Conservation (phyloP, 2,329 filamentous ascomycete species). For the Scolecobasidium constrictum region DNA sequence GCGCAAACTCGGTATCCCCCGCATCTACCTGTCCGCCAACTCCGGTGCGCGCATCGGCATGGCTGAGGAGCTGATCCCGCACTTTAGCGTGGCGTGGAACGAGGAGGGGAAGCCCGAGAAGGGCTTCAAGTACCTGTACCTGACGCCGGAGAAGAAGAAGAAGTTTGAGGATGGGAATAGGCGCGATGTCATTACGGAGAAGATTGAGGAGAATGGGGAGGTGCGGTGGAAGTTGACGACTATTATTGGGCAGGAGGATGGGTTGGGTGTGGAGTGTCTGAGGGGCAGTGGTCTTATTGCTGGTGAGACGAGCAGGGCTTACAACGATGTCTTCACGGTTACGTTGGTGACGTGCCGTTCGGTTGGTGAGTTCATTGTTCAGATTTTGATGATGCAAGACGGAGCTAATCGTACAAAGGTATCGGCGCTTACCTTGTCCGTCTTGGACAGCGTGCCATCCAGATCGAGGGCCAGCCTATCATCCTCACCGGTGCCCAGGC, state of each 20-base stretch:
- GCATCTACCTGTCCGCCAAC: constrained; percentile 97
- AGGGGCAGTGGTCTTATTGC: constrained; percentile 96
- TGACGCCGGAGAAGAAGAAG: constrained; percentile 76
- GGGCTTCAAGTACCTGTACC: constrained; percentile 95
- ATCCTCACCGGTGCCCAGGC: constrained; percentile 95
- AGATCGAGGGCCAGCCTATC: constrained; percentile 97
- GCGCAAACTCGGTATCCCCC: constrained; percentile 85
- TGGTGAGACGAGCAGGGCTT: constrained; percentile 90
- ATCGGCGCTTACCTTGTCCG: constrained; percentile 98
- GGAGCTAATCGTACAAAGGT: constrained; percentile 40
- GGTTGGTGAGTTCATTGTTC: constrained; percentile 51
- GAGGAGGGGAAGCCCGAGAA: constrained; percentile 66
- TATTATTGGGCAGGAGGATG: constrained; percentile 85
- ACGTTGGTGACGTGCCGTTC: constrained; percentile 96
- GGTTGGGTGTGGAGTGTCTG: constrained; percentile 93
- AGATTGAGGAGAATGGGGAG: constrained; percentile 77
- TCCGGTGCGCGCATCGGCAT: constrained; percentile 95
- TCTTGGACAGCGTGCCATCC: constrained; percentile 94
- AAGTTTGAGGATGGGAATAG: constrained; percentile 69
- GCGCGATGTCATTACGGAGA: constrained; percentile 77
- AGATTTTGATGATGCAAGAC: not conserved
- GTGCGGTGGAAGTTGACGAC: constrained; percentile 89
- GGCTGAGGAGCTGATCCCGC: constrained; percentile 90
- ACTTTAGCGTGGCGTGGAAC: constrained; percentile 97
- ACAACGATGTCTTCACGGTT: constrained; percentile 98